Evolutionary conservation across 2,329 filamentous ascomycete species (phyloP).

Genomic region (Xylariaceae sp.): DNA sequence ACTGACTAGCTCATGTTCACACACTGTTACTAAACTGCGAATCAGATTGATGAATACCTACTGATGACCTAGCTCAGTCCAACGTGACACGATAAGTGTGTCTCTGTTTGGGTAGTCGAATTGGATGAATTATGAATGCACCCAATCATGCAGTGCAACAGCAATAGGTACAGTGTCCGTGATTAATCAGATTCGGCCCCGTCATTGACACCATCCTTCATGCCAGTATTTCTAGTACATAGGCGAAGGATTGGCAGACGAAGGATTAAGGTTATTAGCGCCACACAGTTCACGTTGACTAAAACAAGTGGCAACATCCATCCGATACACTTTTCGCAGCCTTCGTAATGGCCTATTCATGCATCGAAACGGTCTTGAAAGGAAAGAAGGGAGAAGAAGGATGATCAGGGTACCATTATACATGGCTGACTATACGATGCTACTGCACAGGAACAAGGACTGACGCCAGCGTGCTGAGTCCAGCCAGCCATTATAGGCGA

Average conservation of each 20-base stretch:
- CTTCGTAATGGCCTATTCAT: background rate
- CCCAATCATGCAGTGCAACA: conserved; percentile 8
- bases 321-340: background rate
- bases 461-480: background rate
- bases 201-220: background rate
- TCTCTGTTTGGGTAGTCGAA: conserved; percentile 12
- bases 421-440: no score
- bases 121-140: conserved; percentile 12
- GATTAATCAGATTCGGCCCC: background rate
- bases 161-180: conserved; percentile 11
- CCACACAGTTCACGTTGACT: conserved; percentile 9
- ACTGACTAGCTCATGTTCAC: conserved; percentile 3
- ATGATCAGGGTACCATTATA: no score
- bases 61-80: conserved; percentile 17
- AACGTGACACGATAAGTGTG: conserved; percentile 24
- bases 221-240: background rate
- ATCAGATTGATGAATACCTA: conserved; percentile 9
- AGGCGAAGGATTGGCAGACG: no score
- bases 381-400: no score
- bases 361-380: no score
- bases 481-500: conserved; percentile 15
- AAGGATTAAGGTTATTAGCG: conserved; percentile 27
- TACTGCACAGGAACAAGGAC: background rate
- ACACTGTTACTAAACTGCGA: conserved; percentile 7
- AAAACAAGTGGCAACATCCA: conserved; percentile 1